Percentiles rank a stretch among this genome's conserved stretches.
These are phyloP conservation scores for Diaporthe velutina DNA, from an alignment of 2,329 filamentous ascomycete genomes.

Conservation along the genomic window DNA sequence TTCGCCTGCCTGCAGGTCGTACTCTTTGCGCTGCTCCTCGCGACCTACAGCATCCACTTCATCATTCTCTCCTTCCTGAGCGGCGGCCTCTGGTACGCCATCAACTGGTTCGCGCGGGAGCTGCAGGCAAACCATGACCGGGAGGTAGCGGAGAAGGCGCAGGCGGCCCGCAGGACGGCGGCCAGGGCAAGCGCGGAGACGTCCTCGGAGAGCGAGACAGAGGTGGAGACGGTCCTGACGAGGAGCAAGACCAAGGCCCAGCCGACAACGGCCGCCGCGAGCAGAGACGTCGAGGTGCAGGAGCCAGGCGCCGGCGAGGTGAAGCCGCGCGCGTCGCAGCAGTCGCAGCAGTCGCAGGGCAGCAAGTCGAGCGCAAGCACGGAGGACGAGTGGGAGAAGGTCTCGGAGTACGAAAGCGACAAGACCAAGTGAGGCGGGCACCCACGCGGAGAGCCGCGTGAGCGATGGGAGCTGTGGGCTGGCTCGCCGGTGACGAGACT, in stretches of 20 bases:
- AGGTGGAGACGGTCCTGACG: conserved; percentile 57
- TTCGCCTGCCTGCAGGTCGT: conserved; percentile 89
- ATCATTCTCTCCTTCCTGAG: conserved; percentile 83
- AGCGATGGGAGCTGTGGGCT: not conserved
- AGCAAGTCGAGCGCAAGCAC: conserved; percentile 77
- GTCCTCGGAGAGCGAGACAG: conserved; percentile 63
- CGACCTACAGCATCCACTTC: conserved; percentile 92
- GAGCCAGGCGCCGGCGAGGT: conserved; percentile 58
- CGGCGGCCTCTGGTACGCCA: conserved; percentile 88
- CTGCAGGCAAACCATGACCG: conserved; percentile 61
- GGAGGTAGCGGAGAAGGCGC: conserved; percentile 57
- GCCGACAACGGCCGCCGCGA: conserved; percentile 47
- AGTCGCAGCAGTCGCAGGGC: conserved; percentile 53
- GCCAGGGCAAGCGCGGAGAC: conserved; percentile 50
- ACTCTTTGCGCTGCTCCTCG: conserved; percentile 80
- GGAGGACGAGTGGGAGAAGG: conserved; percentile 98
- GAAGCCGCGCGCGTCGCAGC: conserved; percentile 56
- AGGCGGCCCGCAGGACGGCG: conserved; percentile 52
- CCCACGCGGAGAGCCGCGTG: too few species aligned
- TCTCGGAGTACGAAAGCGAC: conserved; percentile 78
- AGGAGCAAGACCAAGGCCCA: conserved; percentile 35
- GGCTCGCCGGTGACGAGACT: not conserved
- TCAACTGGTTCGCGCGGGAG: conserved; percentile 95
- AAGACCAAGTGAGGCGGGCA: conserved; percentile 61
- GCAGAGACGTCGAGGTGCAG: conserved; percentile 59